Evolutionary conservation across 495 filamentous ascomycete genomes (phyloP).

Genomic region (Terfezia boudieri): DNA sequence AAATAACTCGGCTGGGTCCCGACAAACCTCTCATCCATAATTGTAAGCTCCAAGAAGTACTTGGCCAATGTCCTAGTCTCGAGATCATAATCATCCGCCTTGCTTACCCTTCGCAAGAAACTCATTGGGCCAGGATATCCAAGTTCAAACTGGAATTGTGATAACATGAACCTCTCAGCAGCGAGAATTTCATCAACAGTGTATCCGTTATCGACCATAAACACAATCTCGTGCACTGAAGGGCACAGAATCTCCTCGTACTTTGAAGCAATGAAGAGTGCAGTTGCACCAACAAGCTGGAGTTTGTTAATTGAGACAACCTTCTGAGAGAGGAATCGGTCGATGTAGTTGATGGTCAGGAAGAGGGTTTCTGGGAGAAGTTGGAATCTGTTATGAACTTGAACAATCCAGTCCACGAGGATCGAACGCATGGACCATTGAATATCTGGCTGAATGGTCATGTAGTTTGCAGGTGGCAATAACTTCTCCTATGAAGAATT

Average conservation of each 20-base stretch:
- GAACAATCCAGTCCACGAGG: conserved; percentile 94
- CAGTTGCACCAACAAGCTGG: conserved; percentile 88
- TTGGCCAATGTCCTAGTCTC: conserved; percentile 92
- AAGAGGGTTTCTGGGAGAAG: conserved; percentile 88
- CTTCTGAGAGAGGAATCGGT: conserved; percentile 87
- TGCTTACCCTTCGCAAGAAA: conserved; percentile 88
- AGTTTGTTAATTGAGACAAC: conserved; percentile 85
- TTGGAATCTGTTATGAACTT: conserved; percentile 78
- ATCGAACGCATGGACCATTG: conserved; percentile 98
- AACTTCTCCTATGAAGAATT: conserved; percentile 37
- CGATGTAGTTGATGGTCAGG: conserved; percentile 82
- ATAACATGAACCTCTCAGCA: conserved; percentile 94
- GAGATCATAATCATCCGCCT: conserved; percentile 92
- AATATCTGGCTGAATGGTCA: conserved; percentile 91
- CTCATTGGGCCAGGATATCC: conserved; percentile 98
- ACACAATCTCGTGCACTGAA: conserved; percentile 82
- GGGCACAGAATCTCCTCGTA: conserved; percentile 97
- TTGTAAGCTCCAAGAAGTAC: conserved; percentile 88
- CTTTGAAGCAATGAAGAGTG: conserved; percentile 88
- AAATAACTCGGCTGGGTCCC: conserved; percentile 71
- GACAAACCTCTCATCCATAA: conserved; percentile 97
- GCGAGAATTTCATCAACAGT: conserved; percentile 79
- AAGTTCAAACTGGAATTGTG: conserved; percentile 79
- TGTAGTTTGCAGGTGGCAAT: conserved; percentile 74
- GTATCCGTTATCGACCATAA: conserved; percentile 93